Conservation (phyloP, 2,329 filamentous ascomycete genomes). For the Cordyceps sp. region DNA sequence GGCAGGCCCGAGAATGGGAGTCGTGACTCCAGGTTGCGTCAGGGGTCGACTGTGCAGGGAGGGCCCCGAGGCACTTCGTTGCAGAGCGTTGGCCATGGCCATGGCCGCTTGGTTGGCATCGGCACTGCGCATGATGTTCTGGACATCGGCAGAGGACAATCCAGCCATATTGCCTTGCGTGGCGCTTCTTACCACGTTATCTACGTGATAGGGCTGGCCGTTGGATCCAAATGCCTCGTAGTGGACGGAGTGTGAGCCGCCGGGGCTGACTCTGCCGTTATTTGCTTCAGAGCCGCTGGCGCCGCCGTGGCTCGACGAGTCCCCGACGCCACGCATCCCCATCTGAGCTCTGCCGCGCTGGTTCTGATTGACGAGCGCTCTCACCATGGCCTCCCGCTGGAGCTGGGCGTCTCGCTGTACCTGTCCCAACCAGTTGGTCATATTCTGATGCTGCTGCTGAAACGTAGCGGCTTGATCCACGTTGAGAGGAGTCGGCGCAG, state of each 20-base stretch:
- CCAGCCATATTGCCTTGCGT: slow-evolving; percentile 8
- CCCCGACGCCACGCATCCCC: slow-evolving; percentile 23
- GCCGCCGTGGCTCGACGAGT: no score
- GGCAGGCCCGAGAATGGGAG: slow-evolving; percentile 17
- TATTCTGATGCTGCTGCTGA: slow-evolving; percentile 23
- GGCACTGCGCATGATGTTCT: slow-evolving; percentile 26
- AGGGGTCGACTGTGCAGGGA: slow-evolving; percentile 20
- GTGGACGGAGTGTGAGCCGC: slow-evolving; percentile 12
- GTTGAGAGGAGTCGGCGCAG: slow-evolving; percentile 8
- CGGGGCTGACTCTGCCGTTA: slow-evolving; percentile 9
- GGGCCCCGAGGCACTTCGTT: slow-evolving; percentile 29
- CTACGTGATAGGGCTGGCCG: slow-evolving; percentile 17
- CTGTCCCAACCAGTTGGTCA: slow-evolving; percentile 27
- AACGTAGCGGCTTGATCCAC: slow-evolving; percentile 14
- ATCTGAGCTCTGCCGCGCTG: slow-evolving; percentile 23
- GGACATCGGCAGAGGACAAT: slow-evolving; percentile 25
- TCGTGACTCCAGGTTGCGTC: slow-evolving; percentile 24
- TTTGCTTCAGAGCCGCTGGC: slow-evolving; percentile 7
- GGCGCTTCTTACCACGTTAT: slow-evolving; percentile 13
- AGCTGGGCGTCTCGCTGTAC: slow-evolving; percentile 15
- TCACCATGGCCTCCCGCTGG: slow-evolving; percentile 23
- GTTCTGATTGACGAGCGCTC: slow-evolving; percentile 23
- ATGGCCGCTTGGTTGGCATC: slow-evolving; percentile 28
- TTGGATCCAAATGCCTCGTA: slow-evolving; percentile 16
- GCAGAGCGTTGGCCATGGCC: slow-evolving; percentile 33